Conservation (phyloP, 2,329 filamentous ascomycete genomes). For the Exophiala viscosa region DNA sequence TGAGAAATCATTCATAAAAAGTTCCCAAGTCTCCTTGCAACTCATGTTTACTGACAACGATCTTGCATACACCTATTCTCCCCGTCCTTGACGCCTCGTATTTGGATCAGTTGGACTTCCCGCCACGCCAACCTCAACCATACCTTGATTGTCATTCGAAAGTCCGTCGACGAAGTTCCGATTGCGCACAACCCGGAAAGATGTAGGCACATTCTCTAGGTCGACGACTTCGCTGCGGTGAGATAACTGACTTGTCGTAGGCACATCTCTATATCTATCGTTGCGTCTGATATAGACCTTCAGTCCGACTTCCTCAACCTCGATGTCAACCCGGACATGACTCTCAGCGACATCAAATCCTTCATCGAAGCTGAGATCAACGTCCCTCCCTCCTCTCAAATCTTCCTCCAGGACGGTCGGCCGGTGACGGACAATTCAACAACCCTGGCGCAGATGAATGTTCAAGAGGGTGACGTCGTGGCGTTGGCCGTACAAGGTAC, state of each 20-base stretch:
- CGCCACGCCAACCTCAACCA: not conserved
- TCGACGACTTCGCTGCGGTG: not conserved
- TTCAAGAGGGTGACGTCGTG: conserved; percentile 88
- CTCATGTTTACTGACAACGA: too few species aligned
- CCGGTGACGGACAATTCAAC: conserved; percentile 72
- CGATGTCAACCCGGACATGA: conserved; percentile 78
- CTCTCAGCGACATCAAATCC: conserved; percentile 78
- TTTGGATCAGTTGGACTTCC: not conserved
- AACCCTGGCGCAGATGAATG: conserved; percentile 75
- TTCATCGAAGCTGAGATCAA: conserved; percentile 80
- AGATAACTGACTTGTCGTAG: conserved; percentile 43
- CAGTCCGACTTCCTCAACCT: conserved; percentile 76
- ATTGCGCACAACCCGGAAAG: not conserved
- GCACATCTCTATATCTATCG: conserved; percentile 84
- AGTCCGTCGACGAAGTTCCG: not conserved
- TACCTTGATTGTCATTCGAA: not conserved
- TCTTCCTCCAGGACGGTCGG: conserved; percentile 85
- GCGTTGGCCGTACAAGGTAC: conserved; percentile 66
- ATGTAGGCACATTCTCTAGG: not conserved
- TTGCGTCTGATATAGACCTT: conserved; percentile 62
- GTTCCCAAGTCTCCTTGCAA: not conserved
- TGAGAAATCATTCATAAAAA: conserved; percentile 1
- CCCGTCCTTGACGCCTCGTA: not conserved
- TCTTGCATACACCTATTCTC: not conserved
- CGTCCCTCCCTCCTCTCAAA: conserved; percentile 69